phyloP scores from a whole-genome alignment of 805 yeast species.

The Candida sithepensis region DNA sequence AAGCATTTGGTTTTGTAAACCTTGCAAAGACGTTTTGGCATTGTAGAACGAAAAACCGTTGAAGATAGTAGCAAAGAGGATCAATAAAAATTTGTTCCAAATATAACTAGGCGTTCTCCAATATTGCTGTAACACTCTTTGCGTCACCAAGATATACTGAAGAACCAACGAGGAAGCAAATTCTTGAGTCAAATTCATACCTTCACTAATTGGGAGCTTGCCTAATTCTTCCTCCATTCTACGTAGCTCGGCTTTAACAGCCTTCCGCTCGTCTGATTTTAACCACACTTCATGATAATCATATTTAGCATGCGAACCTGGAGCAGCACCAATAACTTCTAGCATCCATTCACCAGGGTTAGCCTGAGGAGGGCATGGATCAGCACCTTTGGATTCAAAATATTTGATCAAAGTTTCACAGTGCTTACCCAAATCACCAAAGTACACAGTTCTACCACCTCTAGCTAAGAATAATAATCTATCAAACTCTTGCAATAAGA shows the following conservation, averaged over 20 bases:
- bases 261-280: conserved; percentile 58
- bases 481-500: conserved; percentile 71
- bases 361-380: conserved; percentile 61
- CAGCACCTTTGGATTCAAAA: conserved; percentile 64
- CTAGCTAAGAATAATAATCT: too few relatives aligned
- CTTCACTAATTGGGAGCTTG: conserved; percentile 31
- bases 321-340: conserved; percentile 80
- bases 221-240: conserved; percentile 59
- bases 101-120: conserved; percentile 63
- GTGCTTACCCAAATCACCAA: conserved; percentile 67
- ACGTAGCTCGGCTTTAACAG: conserved; percentile 56
- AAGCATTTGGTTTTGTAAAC: conserved; percentile 81
- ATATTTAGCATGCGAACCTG: conserved; percentile 69
- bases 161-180: conserved; percentile 41
- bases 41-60: conserved; percentile 70
- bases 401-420: conserved; percentile 54
- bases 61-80: conserved; percentile 51
- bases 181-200: conserved; percentile 32
- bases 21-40: conserved; percentile 57
- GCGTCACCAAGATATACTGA: conserved; percentile 43
- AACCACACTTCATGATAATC: conserved; percentile 78
- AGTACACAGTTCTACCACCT: conserved; percentile 74
- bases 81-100: conserved; percentile 54
- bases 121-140: conserved; percentile 55
- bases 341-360: conserved; percentile 94